Conservation (phyloP, 1,284 basidiomycete genomes). For the Cerrena zonata region DNA sequence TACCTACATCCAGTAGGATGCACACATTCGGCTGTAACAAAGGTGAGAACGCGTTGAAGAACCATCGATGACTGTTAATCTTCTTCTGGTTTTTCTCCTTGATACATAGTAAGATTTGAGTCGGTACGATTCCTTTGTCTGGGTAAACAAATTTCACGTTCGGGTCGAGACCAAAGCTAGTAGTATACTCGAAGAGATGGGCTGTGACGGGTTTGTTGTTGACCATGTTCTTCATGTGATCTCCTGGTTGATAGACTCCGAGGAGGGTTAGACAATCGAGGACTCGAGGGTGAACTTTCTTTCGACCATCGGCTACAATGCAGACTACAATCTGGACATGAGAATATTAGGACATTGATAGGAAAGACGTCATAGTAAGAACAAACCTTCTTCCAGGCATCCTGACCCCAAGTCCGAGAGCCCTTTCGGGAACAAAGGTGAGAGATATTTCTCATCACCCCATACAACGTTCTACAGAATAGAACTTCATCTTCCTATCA, state of each 20-base stretch:
- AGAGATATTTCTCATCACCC: constrained; percentile 88
- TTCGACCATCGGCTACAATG: constrained; percentile 92
- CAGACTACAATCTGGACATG: constrained; percentile 78
- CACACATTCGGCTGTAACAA: constrained; percentile 82
- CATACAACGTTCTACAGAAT: constrained; percentile 91
- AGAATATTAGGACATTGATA: not conserved
- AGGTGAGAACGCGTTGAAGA: constrained; percentile 85
- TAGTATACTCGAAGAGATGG: constrained; percentile 94
- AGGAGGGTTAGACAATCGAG: constrained; percentile 84
- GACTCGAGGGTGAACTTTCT: constrained; percentile 87
- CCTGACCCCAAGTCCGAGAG: constrained; percentile 91
- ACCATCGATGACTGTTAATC: constrained; percentile 94
- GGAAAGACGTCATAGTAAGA: not conserved
- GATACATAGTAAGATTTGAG: constrained; percentile 87
- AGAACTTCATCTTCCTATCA: constrained; percentile 87
- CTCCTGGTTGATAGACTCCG: constrained; percentile 72
- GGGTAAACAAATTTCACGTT: constrained; percentile 91
- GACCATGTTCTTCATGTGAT: constrained; percentile 86
- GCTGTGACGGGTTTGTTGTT: constrained; percentile 86
- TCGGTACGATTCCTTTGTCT: constrained; percentile 91
- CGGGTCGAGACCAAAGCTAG: constrained; percentile 83
- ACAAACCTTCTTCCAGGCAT: constrained; percentile 91
- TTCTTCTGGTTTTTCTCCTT: constrained; percentile 96
- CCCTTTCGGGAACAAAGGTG: constrained; percentile 91
- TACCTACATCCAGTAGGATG: constrained; percentile 89